These are phyloP conservation scores for Cladophialophora exuberans DNA, from an alignment of 2,329 filamentous ascomycete species.

Conservation along the genomic window DNA sequence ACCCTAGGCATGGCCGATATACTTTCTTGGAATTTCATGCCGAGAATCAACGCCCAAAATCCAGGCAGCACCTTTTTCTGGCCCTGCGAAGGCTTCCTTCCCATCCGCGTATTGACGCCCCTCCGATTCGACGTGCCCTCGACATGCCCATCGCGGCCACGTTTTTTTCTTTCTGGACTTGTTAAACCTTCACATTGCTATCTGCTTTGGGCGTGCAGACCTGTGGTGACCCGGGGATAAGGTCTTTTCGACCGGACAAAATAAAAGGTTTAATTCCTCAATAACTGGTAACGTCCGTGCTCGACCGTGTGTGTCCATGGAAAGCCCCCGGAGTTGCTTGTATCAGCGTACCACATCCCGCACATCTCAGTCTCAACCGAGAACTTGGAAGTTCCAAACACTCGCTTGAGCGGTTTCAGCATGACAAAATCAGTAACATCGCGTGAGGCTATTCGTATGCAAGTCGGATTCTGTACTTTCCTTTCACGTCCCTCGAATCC, in stretches of 20 bases:
- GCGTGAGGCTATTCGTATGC: background rate
- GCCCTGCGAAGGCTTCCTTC: background rate
- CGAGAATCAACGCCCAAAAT: background rate
- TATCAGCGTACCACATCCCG: conserved; percentile 12
- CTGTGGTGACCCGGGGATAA: conserved; percentile 4
- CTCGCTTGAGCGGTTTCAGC: conserved; percentile 9
- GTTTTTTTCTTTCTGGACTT: background rate
- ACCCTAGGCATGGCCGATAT: background rate
- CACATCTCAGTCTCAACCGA: conserved; percentile 7
- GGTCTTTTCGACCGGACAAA: background rate
- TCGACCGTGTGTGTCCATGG: conserved; percentile 2
- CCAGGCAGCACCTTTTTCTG: conserved; percentile 10
- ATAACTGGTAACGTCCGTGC: background rate
- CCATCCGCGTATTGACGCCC: background rate
- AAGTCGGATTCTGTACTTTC: no score
- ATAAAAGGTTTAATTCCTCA: background rate
- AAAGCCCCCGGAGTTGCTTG: conserved; percentile 1
- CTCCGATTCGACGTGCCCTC: background rate
- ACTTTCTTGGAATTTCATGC: conserved; percentile 4
- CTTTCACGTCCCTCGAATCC: background rate
- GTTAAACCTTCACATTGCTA: background rate
- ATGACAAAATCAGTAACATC: background rate
- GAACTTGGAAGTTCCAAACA: background rate
- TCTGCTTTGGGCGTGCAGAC: background rate
- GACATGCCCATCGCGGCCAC: background rate